Percentiles rank a stretch among this genome's conserved stretches.
Evolutionary conservation across 2,329 filamentous ascomycete genomes (phyloP).

Genomic region (Lachnellula suecica): DNA sequence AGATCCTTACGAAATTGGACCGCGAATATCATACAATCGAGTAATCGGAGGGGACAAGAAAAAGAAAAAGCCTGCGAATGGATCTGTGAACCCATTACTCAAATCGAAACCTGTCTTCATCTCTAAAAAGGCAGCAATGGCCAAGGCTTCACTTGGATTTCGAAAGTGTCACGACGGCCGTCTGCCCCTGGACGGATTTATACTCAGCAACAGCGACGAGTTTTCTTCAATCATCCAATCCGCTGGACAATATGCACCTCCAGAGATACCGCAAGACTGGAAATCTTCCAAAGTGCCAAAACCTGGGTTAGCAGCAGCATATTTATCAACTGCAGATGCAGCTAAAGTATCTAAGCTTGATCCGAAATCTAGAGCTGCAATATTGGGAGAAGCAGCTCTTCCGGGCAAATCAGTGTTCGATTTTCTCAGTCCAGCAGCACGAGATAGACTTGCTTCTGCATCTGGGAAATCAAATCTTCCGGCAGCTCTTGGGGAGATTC

Average conservation of each 20-base stretch:
- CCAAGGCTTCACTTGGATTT: conserved; percentile 43
- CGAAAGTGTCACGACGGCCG: conserved; percentile 82
- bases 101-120: conserved; percentile 72
- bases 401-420: conserved; percentile 96
- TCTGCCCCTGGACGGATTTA: conserved; percentile 76
- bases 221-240: conserved; percentile 44
- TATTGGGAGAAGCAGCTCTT: conserved; percentile 77
- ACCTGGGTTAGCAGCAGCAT: conserved; percentile 38
- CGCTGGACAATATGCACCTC: conserved; percentile 57
- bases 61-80: conserved; percentile 63
- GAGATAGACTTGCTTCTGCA: conserved; percentile 72
- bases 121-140: conserved; percentile 59
- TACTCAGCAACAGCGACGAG: conserved; percentile 58
- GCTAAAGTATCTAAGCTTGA: conserved; percentile 76
- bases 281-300: conserved; percentile 55
- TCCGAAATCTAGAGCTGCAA: conserved; percentile 71
- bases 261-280: conserved; percentile 73
- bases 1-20: conserved; percentile 89
- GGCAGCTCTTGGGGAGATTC: conserved; percentile 72
- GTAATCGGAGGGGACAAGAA: conserved; percentile 80
- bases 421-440: conserved; percentile 75
- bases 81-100: conserved; percentile 61
- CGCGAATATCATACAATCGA: conserved; percentile 83
- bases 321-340: conserved; percentile 71
- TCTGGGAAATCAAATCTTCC: conserved; percentile 79